Evolutionary conservation across 306 rosid genomes (phyloP), one percentile per base, ranked within the genome.

Genomic region (Mucuna pruriens): DNA sequence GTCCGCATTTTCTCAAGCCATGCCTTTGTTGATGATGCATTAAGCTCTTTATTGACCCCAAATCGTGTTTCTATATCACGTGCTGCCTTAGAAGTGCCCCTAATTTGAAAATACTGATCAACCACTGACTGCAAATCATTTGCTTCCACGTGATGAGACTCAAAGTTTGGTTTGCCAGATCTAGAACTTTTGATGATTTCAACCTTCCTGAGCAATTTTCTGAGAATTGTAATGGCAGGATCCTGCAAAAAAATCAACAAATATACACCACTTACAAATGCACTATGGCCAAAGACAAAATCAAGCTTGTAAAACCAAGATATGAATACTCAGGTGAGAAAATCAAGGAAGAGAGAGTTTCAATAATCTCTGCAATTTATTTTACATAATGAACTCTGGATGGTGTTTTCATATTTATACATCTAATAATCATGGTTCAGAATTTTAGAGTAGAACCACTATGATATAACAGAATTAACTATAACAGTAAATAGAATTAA

Each of bases 1-100:
- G 97, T 93, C 69, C 96, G 90, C 91, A 95, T 95, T 64, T 95
- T 95, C 52, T 95, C 99, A 7, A 93, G 91, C 99, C 99, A 95
- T 19, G 90, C 94, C 84, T 95, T 91, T 13, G 93, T 93, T 2
- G 99, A 87, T 3, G 97, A 91, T 1, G 77, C 88, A 71, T 68
- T 88, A 15, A 80, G 84, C 79, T 93, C 97, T 79, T 92, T 95
- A 62, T 78, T 91, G 8, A 92, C 92, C 58, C 98, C 97, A 72
- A 46, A 90, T 33, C 81, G 90, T 10, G 90, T 70, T 80, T 90
- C 97, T 8, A 87, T 84, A 52, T 87, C 96, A 1, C 96, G 94
- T 3, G 97, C 85, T 40, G 90, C 84, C 80, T 86, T 95, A 49
- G 90, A 80, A 71, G 93, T 86, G 44, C 99, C 99, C 85, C 99